These are phyloP conservation scores for Rhizodiscina lignyota DNA, from an alignment of 495 filamentous ascomycete species.

Conservation along the genomic window DNA sequence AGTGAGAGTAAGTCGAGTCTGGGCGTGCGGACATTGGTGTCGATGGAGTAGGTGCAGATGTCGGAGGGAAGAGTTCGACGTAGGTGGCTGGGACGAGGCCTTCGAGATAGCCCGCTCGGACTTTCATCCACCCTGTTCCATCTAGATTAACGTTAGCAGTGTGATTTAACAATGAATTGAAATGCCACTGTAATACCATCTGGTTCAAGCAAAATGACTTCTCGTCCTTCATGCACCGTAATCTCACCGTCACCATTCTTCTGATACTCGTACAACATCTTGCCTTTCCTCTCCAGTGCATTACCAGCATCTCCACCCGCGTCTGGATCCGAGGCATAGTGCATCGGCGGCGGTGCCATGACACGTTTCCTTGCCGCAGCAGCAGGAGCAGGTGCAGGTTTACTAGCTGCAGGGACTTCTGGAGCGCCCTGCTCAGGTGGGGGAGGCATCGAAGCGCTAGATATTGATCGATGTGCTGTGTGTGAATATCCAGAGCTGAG, in stretches of 20 bases:
- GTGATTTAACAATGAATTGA: not conserved
- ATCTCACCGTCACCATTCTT: constrained; percentile 66
- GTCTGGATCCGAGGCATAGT: constrained; percentile 43
- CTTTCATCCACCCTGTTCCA: constrained; percentile 79
- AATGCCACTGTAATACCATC: constrained; percentile 48
- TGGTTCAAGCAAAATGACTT: constrained; percentile 63
- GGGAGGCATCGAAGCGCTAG: constrained; percentile 25
- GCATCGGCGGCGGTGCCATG: constrained; percentile 70
- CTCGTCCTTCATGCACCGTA: constrained; percentile 56
- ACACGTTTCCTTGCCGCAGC: constrained; percentile 45
- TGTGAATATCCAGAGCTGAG: constrained; percentile 77
- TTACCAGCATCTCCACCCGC: constrained; percentile 16
- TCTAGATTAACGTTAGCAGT: constrained; percentile 35
- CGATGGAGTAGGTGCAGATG: constrained; percentile 25
- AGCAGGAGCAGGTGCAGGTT: no score
- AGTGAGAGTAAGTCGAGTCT: constrained; percentile 62
- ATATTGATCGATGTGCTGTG: constrained; percentile 55
- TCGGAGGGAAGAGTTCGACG: constrained; percentile 33
- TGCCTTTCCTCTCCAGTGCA: constrained; percentile 46
- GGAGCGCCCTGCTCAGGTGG: constrained; percentile 28
- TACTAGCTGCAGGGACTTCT: constrained; percentile 18
- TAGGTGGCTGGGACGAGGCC: constrained; percentile 82
- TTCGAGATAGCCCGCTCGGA: constrained; percentile 49
- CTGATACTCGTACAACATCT: constrained; percentile 80
- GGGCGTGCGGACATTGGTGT: constrained; percentile 26